Conservation (phyloP, 2,329 filamentous ascomycete genomes). For the Nectriaceae sp. region DNA sequence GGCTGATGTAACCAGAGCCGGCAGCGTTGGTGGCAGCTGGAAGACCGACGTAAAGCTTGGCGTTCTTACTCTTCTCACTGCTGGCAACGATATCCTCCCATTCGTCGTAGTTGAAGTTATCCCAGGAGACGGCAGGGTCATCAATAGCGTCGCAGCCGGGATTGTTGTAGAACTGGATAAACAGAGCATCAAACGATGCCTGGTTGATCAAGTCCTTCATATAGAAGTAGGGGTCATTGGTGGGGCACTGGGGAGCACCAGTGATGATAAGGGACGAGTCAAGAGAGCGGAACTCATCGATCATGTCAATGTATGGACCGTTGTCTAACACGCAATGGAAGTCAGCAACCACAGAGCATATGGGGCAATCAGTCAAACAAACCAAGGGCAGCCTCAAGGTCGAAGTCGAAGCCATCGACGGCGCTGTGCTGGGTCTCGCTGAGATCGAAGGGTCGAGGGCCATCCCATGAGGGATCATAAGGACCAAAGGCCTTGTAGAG, state of each 20-base stretch:
- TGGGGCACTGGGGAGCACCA: slow-evolving; percentile 48
- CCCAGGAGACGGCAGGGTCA: slow-evolving; percentile 27
- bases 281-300: slow-evolving; percentile 36
- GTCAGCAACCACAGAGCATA: slow-evolving; percentile 1
- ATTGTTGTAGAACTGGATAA: slow-evolving; percentile 55
- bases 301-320: slow-evolving; percentile 40
- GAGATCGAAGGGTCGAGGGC: slow-evolving; percentile 43
- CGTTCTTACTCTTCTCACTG: slow-evolving; percentile 38
- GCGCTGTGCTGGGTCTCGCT: slow-evolving; percentile 24
- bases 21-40: slow-evolving; percentile 34
- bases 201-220: slow-evolving; percentile 42
- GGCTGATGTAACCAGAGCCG: slow-evolving; percentile 37
- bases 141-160: slow-evolving; percentile 37
- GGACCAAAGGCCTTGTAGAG: slow-evolving; percentile 43
- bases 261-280: slow-evolving; percentile 39
- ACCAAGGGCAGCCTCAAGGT: slow-evolving; percentile 40
- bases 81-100: slow-evolving; percentile 40
- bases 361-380: slow-evolving; percentile 10
- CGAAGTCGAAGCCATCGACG: slow-evolving; percentile 47
- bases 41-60: slow-evolving; percentile 50
- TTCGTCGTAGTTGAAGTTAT: slow-evolving; percentile 44
- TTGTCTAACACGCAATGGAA: slow-evolving; percentile 28
- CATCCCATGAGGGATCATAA: slow-evolving; percentile 29
- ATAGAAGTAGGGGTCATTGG: slow-evolving; percentile 26
- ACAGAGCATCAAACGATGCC: slow-evolving; percentile 44